Evolutionary conservation across 805 yeast genomes (phyloP).

Genomic region (Lipomyces kockii): DNA sequence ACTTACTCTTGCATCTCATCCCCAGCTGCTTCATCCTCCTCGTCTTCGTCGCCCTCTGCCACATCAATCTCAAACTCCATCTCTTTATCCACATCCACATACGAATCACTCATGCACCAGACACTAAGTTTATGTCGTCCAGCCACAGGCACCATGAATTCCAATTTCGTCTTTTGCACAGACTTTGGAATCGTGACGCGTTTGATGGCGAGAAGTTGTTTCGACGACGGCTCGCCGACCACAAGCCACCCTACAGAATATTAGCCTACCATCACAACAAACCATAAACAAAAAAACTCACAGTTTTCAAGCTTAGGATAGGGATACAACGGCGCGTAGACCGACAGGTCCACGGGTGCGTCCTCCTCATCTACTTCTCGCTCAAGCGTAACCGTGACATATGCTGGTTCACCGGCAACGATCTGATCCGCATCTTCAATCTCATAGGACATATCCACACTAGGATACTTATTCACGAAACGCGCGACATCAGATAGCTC

Average conservation of each 20-base stretch:
- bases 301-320: slow-evolving; percentile 61
- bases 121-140: slow-evolving; percentile 68
- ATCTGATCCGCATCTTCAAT: slow-evolving; percentile 51
- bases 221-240: slow-evolving; percentile 66
- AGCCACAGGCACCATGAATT: slow-evolving; percentile 59
- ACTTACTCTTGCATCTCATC: slow-evolving; percentile 5
- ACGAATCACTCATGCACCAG: slow-evolving; percentile 91
- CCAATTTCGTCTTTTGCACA: slow-evolving; percentile 57
- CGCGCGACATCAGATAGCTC: slow-evolving; percentile 70
- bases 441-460: slow-evolving; percentile 66
- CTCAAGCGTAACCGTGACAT: slow-evolving; percentile 48
- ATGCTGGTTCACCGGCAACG: slow-evolving; percentile 55
- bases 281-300: slow-evolving; percentile 21
- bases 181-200: slow-evolving; percentile 61
- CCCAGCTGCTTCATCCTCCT: slow-evolving; percentile 36
- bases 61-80: slow-evolving; percentile 52
- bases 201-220: slow-evolving; percentile 73
- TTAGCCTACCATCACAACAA: slow-evolving; percentile 36
- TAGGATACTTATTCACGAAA: slow-evolving; percentile 89
- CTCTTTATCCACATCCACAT: slow-evolving; percentile 92
- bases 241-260: slow-evolving; percentile 76
- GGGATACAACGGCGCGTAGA: slow-evolving; percentile 65
- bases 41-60: slow-evolving; percentile 38
- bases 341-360: slow-evolving; percentile 58
- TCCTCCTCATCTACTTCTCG: slow-evolving; percentile 72